Evolutionary conservation across 495 filamentous ascomycete species (phyloP), one percentile per base, ranked within the genome.

Genomic region (Cudoniella acicularis): DNA sequence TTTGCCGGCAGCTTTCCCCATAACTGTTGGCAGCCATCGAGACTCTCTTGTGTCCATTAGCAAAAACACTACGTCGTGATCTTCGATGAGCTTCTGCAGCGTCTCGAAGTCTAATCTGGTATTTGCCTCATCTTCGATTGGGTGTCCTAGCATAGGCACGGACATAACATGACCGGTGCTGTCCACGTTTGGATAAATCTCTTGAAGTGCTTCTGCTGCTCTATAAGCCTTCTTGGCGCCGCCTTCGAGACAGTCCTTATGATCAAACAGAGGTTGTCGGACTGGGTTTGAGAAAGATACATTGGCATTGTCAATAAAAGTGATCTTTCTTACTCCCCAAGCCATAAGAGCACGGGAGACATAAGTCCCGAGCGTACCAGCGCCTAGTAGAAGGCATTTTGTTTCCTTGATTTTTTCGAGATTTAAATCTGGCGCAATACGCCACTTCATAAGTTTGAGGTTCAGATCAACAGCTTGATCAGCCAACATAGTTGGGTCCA

Each of bases 241-340:
- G 11, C 94, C 94, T 22, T 87, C 77, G 41, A 94, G 75, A 68
- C 94, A 97, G 69, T 98, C 95, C 45, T 87, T 78, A 65, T 94
- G 96, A 49, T 86, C 83, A 70, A 93, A 98, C 13, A 98, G 77
- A 1, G 94, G 93, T 68, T 98, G 94, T 47, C 94, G 84, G 43
- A 98, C 94, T 1, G 94, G 94, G 65, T 98, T 98, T n/a, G 93
- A 97, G 69, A 92, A 98, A 23, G 91, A 96, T 43, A 98, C 91
- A 1, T 77, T 84, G n/a, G 87, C 93, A 64, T 94, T 95, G 69
- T 98, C 94, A 49, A 98, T 82, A 70, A 98, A 96, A 1, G 93
- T 97, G 63, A 98, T 96, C 69, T 91, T 92, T 50, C 87, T 84
- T n/a, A 96, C 92, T 20, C 94, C 94, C 94, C 94, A 98, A 18